Base-by-base conservation (phyloP, 176 grass and related monocot genomes). In the Chloris gayana region DNA sequence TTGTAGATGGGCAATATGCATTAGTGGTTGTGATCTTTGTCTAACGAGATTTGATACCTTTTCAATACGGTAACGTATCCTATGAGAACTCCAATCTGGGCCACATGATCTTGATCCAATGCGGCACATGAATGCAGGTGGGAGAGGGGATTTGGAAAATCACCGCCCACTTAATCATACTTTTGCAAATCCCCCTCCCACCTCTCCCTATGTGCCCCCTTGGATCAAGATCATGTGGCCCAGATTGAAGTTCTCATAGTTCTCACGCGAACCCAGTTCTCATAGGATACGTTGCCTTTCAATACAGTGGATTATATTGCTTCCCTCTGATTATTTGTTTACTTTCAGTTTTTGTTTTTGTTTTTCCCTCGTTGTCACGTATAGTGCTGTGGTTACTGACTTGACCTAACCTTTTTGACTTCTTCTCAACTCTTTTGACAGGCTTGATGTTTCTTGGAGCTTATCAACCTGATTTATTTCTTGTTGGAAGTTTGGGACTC, bases 401-500 rank as follows among this genome's bases (percentile, higher is more conserved):
- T 79, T 64, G 12, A 27, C 22, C 77, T 79, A 17, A 80, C 47
- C 33, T 69, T 57, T 77, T 85, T 58, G 61, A 67, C 76, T 49
- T 82, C 68, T 38, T 84, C 83, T 74, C 32, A 51, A 86, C 49
- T 87, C 25, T 90, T 91, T 89, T 89, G 84, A 69, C 92, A 94
- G 92, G 92, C 86, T 84, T 91, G 87, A 89, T 75, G 84, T 94
- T 87, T 89, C 76, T 87, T 85, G 92, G 86, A 91, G 92, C 89
- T 94, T 89, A 84, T 73, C 79, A 45, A 83, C 77, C 74, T 87
- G 77, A 91, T 94, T 91, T 91, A 86, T 91, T 94, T 91, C 80
- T 86, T 91, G 77, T 94, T 91, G 86, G 86, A 94, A 89, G 89
- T 91, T 94, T 91, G 81, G 92, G 81, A 82, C 92, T 94, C 92